Percentiles rank a stretch among this genome's conserved stretches.
Conservation (phyloP, 2,329 filamentous ascomycete species). For the Lojkania enalia region DNA sequence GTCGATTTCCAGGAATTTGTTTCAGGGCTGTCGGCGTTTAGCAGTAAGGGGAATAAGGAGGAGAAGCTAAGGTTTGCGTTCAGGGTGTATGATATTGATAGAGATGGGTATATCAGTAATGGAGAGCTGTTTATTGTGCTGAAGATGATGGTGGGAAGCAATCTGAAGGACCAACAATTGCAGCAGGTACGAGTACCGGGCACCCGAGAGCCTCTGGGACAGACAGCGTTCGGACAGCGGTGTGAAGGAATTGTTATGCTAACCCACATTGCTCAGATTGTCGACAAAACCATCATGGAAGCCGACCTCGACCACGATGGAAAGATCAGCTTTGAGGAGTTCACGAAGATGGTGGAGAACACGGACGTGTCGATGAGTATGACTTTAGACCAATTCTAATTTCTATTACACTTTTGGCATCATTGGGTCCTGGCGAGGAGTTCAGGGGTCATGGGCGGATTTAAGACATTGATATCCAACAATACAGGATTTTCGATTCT, state of each 20-base stretch:
- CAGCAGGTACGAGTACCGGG: conserved; percentile 64
- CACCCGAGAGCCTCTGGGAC: too few species aligned
- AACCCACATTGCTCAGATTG: too few species aligned
- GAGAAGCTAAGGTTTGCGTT: conserved; percentile 98
- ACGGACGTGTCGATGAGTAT: conserved; percentile 74
- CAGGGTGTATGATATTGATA: conserved; percentile 99
- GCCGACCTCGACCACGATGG: conserved; percentile 94
- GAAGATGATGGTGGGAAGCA: conserved; percentile 99
- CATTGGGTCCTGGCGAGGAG: conserved; percentile 36
- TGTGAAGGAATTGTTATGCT: too few species aligned
- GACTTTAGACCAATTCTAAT: conserved; percentile 61
- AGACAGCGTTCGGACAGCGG: too few species aligned
- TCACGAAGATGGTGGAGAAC: conserved; percentile 97
- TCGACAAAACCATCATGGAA: conserved; percentile 99
- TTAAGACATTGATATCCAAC: conserved; percentile 33
- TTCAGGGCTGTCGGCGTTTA: conserved; percentile 91
- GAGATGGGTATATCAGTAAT: conserved; percentile 97
- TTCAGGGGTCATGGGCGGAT: conserved; percentile 32
- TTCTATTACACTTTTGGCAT: conserved; percentile 19
- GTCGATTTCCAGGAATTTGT: conserved; percentile 99
- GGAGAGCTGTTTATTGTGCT: conserved; percentile 98
- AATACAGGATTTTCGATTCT: conserved; percentile 32
- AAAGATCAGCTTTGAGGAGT: conserved; percentile 99
- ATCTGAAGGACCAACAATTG: conserved; percentile 97
- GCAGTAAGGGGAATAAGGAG: conserved; percentile 97